These are phyloP conservation scores for Carallia pectinifolia DNA, from an alignment of 345 rosid species.

Conservation along the genomic window DNA sequence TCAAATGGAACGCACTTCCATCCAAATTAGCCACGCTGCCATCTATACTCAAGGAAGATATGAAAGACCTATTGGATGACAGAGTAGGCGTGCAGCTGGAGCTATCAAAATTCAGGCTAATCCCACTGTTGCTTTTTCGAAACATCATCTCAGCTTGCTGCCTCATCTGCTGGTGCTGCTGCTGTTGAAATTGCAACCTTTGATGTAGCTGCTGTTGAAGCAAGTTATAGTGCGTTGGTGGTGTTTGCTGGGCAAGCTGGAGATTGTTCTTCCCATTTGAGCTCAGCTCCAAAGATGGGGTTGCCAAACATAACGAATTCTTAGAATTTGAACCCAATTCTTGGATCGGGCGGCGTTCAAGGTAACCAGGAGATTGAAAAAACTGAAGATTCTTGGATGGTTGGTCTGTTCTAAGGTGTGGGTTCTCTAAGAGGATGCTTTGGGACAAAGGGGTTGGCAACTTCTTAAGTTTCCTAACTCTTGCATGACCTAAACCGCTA, in stretches of 20 bases:
- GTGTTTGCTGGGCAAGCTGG: constrained; percentile 47
- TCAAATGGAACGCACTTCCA: constrained; percentile 55
- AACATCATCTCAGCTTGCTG: constrained; percentile 78
- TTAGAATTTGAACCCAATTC: constrained; percentile 54
- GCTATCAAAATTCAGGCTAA: constrained; percentile 68
- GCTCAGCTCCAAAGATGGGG: constrained; percentile 49
- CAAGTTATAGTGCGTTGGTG: constrained; percentile 41
- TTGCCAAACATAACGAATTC: constrained; percentile 52
- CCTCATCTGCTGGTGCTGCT: constrained; percentile 54
- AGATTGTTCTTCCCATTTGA: constrained; percentile 52
- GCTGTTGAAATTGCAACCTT: constrained; percentile 46
- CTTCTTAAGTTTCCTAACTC: constrained; percentile 77
- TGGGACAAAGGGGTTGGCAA: constrained; percentile 49
- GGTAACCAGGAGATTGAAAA: constrained; percentile 38
- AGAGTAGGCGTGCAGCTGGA: constrained; percentile 74
- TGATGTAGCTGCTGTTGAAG: constrained; percentile 49
- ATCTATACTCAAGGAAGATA: constrained; percentile 72
- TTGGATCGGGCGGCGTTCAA: constrained; percentile 28
- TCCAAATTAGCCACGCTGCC: constrained; percentile 67
- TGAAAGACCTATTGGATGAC: constrained; percentile 71
- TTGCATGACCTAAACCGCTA: constrained; percentile 81
- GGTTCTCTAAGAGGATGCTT: constrained; percentile 55
- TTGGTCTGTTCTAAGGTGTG: constrained; percentile 34
- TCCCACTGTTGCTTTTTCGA: constrained; percentile 55
- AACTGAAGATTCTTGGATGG: constrained; percentile 43